Base-by-base conservation (phyloP, 1,284 basidiomycete genomes). In the Naganishia albida region DNA sequence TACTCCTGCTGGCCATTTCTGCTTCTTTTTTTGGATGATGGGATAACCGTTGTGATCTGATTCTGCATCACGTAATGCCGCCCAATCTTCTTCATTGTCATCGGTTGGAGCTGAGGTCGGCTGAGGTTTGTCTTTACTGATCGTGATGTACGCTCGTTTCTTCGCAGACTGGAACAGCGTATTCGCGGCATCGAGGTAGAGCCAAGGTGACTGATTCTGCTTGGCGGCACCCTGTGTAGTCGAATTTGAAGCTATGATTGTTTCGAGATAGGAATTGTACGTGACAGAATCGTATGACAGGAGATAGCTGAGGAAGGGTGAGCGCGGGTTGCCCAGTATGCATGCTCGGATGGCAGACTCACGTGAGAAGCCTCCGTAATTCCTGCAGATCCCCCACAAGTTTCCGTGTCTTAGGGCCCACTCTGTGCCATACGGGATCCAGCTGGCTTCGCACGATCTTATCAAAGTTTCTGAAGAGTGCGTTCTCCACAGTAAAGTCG, bases 351-450 rank as follows among this genome's bases (percentile, higher is more conserved):
- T 34, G 4, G 10, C 34, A 23, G 23, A 81, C 88, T 67, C 72
- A 93, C 89, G 83, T 84, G 52, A 98, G 85, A 1, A 99, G 84
- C 50, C 88, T 87, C 0, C 96, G 85, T 2, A 99, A 83, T 1
- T 89, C 90, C 0, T 88, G 87, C 6, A 99, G 83, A 73, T 99
- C 95, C 55, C 84, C 85, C 7, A 98, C 93, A 13, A 98, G 85
- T 68, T 93, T 90, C 73, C 93, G 93, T 0, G 93, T 99, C 71
- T 87, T 88, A 2, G 90, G 87, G 1, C 93, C 91, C 28, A 97
- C 91, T 77, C 92, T 91, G 77, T 99, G 93, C 96, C 96, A 99
- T 3, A 97, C 88, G 0, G 93, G 85, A 75, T 96, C 91, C 4
- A 99, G 85, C 72, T 93, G 91, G 49, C 87, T 85, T 10, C 94